A percentile compares a stretch with the other conserved stretches of the same genome.
These are phyloP conservation scores for Cymbidium sinense DNA, from an alignment of 106 monocot species.

Conservation along the genomic window DNA sequence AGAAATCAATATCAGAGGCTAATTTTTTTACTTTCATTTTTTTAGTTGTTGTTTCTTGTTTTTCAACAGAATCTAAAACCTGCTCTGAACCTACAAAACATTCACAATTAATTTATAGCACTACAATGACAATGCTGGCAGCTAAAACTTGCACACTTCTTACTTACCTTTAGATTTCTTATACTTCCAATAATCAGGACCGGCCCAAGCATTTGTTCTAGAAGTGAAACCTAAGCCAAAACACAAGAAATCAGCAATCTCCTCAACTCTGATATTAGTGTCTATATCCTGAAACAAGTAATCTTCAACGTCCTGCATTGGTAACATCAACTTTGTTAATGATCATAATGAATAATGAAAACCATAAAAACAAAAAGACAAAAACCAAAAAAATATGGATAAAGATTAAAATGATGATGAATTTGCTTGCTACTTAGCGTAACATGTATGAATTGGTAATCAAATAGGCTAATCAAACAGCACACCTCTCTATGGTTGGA, in stretches of 20 bases:
- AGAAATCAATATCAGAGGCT: conserved; percentile 52
- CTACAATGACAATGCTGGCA: background rate
- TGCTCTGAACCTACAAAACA: conserved; percentile 39
- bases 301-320: conserved; percentile 51
- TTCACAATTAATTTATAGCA: background rate
- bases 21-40: conserved; percentile 45
- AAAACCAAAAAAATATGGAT: background rate
- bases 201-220: conserved; percentile 94
- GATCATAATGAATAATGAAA: background rate
- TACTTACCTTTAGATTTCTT: conserved; percentile 67
- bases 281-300: conserved; percentile 20
- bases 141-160: background rate
- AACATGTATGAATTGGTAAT: background rate
- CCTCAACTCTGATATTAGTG: conserved; percentile 42
- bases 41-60: conserved; percentile 30
- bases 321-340: background rate
- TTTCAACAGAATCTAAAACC: conserved; percentile 16
- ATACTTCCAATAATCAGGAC: conserved; percentile 97
- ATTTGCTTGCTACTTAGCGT: background rate
- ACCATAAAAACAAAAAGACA: background rate
- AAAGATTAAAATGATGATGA: too few species aligned
- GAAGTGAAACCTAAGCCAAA: conserved; percentile 69
- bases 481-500: conserved; percentile 52
- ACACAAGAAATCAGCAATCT: conserved; percentile 65
- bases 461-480: background rate